phyloP scores from a whole-genome alignment of 495 filamentous ascomycete species.

The Daldinia vernicosa region DNA sequence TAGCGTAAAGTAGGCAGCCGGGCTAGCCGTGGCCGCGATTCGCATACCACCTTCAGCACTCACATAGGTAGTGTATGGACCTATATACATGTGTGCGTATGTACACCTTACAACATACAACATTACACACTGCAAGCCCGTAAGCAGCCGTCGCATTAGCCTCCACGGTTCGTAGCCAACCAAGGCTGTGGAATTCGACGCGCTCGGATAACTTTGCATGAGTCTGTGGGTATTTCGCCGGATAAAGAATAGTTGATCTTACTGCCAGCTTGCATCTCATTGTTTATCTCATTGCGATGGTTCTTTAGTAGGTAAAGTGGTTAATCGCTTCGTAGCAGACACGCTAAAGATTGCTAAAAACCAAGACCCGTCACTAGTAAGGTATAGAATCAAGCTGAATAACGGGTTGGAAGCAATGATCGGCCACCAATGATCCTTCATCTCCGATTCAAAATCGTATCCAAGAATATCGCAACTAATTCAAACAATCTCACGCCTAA shows the following conservation, averaged over 20 bases:
- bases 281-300: constrained; percentile 25
- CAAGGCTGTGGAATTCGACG: constrained; percentile 22
- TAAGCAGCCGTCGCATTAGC: constrained; percentile 40
- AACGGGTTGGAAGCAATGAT: constrained; percentile 28
- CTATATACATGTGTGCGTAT: neutral
- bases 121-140: constrained; percentile 26
- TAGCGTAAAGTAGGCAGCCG: constrained; percentile 32
- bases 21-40: constrained; percentile 36
- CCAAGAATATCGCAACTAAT: constrained; percentile 34
- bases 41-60: constrained; percentile 14
- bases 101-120: neutral
- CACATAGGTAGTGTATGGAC: neutral
- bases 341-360: neutral
- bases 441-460: constrained; percentile 22
- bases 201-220: constrained; percentile 41
- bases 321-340: neutral
- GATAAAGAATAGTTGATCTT: constrained; percentile 40
- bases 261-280: constrained; percentile 21
- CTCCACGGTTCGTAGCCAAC: constrained; percentile 30
- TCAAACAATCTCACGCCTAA: constrained; percentile 23
- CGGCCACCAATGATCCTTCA: constrained; percentile 21
- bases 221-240: constrained; percentile 42
- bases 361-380: neutral
- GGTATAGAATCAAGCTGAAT: constrained; percentile 14
- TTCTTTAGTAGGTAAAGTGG: neutral